Evolutionary conservation across 768 basidiomycete genomes (phyloP), one percentile per base, ranked within the genome.

Genomic region (Pholiota microspora): DNA sequence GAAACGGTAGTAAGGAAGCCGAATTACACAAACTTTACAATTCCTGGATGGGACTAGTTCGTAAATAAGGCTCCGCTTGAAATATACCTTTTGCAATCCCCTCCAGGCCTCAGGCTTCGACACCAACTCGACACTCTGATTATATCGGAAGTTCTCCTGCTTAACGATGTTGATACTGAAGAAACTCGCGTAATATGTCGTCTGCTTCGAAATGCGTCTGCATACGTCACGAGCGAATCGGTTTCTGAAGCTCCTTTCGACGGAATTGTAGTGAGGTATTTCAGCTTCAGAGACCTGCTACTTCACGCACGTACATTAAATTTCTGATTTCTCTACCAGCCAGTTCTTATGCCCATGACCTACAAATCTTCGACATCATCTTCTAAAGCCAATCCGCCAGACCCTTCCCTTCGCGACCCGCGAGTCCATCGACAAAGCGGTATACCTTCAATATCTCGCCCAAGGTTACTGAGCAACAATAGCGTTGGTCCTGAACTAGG

Each of bases 321-420:
- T 36, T 7, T 16, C n/a, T 36, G n/a, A 36, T 4, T 2, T 36
- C 5, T 12, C 2, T 18, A 16, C n/a, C n/a, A 36, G 2, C 0
- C 35, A 8, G 7, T 36, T 15, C 35, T 7, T n/a, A 36, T 36
- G 35, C 35, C 38, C 7, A 50, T 42, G 49, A 40, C 10, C 27
- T 24, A n/a, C 36, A 40, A 51, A 18, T 36, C 28, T 16, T 27
- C 35, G n/a, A 16, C 23, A 6, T n/a, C 44, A 12, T 45, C 23
- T 24, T 23, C 44, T 0, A 25, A n/a, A 32, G n/a, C n/a, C n/a
- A n/a, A n/a, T n/a, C 28, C 42, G 6, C 16, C 31, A 10, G 56
- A 57, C 23, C 25, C 51, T 2, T 51, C 40, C 12, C 51, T 51
- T 8, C 50, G 56, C 24, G 28, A 57, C 23, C 56, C 56, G 0